Evolutionary conservation across 192 early-diverging fungal species (phyloP).

Genomic region (Entrophospora sp.): DNA sequence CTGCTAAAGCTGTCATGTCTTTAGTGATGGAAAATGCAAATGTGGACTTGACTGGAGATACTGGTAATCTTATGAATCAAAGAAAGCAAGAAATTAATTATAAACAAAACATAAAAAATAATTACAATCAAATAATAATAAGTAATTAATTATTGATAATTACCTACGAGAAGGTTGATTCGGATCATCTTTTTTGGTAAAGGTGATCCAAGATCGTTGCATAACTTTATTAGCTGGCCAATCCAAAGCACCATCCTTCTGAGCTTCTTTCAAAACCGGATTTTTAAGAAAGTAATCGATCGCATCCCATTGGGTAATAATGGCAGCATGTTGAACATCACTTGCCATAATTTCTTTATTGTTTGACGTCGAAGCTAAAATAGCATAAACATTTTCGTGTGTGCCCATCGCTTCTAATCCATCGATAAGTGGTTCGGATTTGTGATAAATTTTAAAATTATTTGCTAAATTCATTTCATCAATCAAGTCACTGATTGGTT

Average conservation of each 20-base stretch:
- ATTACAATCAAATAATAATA: no score
- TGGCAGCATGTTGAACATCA: not conserved
- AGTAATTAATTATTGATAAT: no score
- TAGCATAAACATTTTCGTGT: not conserved
- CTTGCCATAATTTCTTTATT: not conserved
- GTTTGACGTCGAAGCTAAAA: not conserved
- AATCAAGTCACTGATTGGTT: not conserved
- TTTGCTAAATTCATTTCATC: not conserved
- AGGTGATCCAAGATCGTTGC: not conserved
- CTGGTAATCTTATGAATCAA: no score
- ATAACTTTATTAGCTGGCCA: not conserved
- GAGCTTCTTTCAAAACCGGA: no score
- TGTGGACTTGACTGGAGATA: not conserved
- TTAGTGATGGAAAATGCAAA: not conserved
- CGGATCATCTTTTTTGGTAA: slow-evolving; percentile 1
- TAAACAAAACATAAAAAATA: no score
- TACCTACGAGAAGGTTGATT: not conserved
- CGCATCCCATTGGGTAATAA: not conserved
- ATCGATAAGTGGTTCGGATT: not conserved
- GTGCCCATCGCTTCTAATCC: not conserved
- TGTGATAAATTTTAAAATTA: not conserved
- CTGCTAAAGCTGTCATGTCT: not conserved
- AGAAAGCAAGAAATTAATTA: no score
- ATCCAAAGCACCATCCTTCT: not conserved
- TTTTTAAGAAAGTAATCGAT: not conserved